Evolutionary conservation across 2,329 filamentous ascomycete genomes (phyloP), one percentile per base, ranked within the genome.

Genomic region (Exophiala bonariae): DNA sequence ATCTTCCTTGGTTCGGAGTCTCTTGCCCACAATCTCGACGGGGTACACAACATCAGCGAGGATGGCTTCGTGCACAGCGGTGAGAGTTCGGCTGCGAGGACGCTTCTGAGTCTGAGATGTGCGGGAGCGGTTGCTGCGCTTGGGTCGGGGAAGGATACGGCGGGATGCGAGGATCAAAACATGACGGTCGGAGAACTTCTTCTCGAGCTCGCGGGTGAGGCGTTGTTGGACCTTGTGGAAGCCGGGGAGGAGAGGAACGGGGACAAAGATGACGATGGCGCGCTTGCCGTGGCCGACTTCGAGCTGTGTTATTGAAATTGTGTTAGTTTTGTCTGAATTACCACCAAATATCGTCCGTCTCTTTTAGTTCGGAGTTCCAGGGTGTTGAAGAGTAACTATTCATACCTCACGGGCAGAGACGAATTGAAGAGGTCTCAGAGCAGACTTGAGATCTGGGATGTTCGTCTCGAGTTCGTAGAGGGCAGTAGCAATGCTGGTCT

Each of bases 131-230:
- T 86, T 89, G 74, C 90, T 96, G 74, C 92, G 91, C 89, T 96
- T 96, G 75, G 93, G 93, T 76, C 91, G 90, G 74, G 93, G 92
- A 57, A 99, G 84, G 70, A 99, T 99, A 77, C 93, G 93, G 83
- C 93, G 93, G 71, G 92, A 95, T 66, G 93, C 93, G 67, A 99
- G 87, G 85, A 99, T 90, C 75, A 99, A 82, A 75, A 99, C 93
- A 78, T 99, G 93, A 78, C 93, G 93, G 84, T 99, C 93, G 61
- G 93, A 97, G 89, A 99, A 99, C 83, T 99, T 99, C 90, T 99
- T 99, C 87, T 99, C 93, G 72, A 99, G 91, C 84, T 99, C 93
- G 79, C 93, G 93, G 77, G 93, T 99, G 72, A 99, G 86, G 73
- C 93, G 91, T 83, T 97, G 93, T 85, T 99, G 93, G 74, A 96